Evolutionary conservation across 768 basidiomycete genomes (phyloP), one percentile per base, ranked within the genome.

Genomic region (Naematelia encephala): DNA sequence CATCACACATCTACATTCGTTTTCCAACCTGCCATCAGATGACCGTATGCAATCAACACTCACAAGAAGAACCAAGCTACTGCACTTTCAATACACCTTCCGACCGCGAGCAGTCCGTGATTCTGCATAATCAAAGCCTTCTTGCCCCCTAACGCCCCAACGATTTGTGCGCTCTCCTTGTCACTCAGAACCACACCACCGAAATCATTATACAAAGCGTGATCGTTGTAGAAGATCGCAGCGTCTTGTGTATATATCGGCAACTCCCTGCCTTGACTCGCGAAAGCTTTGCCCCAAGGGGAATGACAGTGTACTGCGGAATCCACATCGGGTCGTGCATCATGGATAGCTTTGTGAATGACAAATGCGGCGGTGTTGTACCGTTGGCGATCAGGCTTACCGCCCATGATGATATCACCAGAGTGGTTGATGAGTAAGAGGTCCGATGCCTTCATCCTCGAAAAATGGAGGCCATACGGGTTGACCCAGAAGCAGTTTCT

Each of bases 261-360:
- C 4, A 69, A 51, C 14, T 57, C 45, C 26, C 67, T 21, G 8
- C 82, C 81, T 23, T 83, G 78, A 8, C 80, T 73, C 5, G 81
- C 80, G 72, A 81, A 84, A 0, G 82, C 81, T 64, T 81, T 82
- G 34, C 82, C 83, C 67, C 80, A 74, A 5, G 80, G 71, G 10
- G 81, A 81, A 65, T 82, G 82, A 16, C 80, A 80, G 62, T 83
- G 82, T 0, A 81, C 81, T 5, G 80, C 80, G 48, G 80, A 79
- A 4, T 80, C 51, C 30, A 83, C 78, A 57, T 83, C 82, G 5
- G 82, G 81, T 49, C 82, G 80, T n/a, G 80, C 80, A 27, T 71
- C 67, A 60, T 82, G 82, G 43, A 83, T 77, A 0, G 79, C 78
- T 12, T 80, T 79, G 59, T 83, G 79, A 39, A 80, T 79, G 70